Base-by-base conservation (phyloP, 148 eudicot species). In the Rhododendron molle region DNA sequence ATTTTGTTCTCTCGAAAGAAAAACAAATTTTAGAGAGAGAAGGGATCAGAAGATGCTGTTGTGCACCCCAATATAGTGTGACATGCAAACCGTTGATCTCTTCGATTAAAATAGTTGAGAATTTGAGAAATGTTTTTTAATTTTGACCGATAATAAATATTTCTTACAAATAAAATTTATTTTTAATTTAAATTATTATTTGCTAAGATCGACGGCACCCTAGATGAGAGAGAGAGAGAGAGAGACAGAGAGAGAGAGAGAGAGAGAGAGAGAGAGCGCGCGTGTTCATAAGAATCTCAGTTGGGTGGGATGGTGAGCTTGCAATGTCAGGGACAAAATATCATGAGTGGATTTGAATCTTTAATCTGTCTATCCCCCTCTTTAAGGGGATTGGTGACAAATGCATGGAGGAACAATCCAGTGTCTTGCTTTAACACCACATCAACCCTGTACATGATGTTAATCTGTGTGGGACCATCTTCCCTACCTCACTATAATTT, bases 361-460 rank as follows among this genome's bases (percentile, higher is more conserved):
- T 14, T 21, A 30, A 13, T 18, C 11, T 11, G 46, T 20, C 34
- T 12, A n/a, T 21, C 13, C 18, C 32, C 1, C 7, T 4, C 46
- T 47, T 77, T 81, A 3, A 20, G 38, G 28, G 84, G 76, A 40
- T 40, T 65, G 71, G 84, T 82, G 76, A 43, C 74, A 82, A 43
- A 62, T 82, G 84, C 76, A 65, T 40, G 84, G 54, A 65, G 76
- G 76, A 82, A 82, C 76, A 40, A 82, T 82, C 85, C 85, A 83
- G 18, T 83, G 85, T 83, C 58, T 83, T 13, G 58, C 85, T 83
- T 83, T 69, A 83, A 44, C 58, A 69, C 78, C 78, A 69, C 85
- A 83, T 28, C 26, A 43, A 62, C 28, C 30, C 62, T 58, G 21
- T 60, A 81, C 52, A 77, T 77, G 54, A 77, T n/a, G 81, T 77